These are phyloP conservation scores for Sclerotinia trifoliorum DNA, from an alignment of 2,329 filamentous ascomycete genomes.

Conservation along the genomic window DNA sequence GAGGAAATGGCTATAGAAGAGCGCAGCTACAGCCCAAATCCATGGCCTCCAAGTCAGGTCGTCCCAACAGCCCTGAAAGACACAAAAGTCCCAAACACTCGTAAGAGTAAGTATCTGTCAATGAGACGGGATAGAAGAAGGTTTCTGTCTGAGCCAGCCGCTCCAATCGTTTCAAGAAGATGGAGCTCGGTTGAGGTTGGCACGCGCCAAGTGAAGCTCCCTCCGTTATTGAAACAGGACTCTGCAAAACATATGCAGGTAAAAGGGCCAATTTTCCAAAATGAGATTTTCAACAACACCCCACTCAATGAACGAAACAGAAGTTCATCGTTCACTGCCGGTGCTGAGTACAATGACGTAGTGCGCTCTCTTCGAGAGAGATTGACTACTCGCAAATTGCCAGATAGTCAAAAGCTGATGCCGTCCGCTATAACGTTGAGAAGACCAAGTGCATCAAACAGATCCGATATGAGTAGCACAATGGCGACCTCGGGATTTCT, in stretches of 20 bases:
- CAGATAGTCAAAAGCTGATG: constrained; percentile 14
- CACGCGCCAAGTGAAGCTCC: constrained; percentile 20
- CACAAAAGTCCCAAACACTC: not conserved
- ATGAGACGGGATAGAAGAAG: not conserved
- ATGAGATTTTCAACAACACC: constrained; percentile 11
- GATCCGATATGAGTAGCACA: not conserved
- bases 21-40: constrained; percentile 14
- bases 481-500: constrained; percentile 2
- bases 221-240: not conserved
- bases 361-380: constrained; percentile 30
- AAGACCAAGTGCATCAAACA: constrained; percentile 27
- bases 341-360: constrained; percentile 27
- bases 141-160: constrained; percentile 17
- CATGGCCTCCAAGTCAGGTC: constrained; percentile 24
- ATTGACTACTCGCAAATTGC: constrained; percentile 29
- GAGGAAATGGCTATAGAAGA: constrained; percentile 6
- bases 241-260: not conserved
- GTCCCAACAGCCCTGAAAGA: constrained; percentile 26
- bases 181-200: constrained; percentile 36
- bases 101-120: not conserved
- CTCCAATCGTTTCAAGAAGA: constrained; percentile 27
- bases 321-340: constrained; percentile 27
- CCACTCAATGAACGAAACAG: constrained; percentile 19
- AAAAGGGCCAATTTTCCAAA: not conserved
- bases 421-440: constrained; percentile 34